Evolutionary conservation across 805 yeast genomes (phyloP), one percentile per base, ranked within the genome.

Genomic region (Pichia sporocuriosa): DNA sequence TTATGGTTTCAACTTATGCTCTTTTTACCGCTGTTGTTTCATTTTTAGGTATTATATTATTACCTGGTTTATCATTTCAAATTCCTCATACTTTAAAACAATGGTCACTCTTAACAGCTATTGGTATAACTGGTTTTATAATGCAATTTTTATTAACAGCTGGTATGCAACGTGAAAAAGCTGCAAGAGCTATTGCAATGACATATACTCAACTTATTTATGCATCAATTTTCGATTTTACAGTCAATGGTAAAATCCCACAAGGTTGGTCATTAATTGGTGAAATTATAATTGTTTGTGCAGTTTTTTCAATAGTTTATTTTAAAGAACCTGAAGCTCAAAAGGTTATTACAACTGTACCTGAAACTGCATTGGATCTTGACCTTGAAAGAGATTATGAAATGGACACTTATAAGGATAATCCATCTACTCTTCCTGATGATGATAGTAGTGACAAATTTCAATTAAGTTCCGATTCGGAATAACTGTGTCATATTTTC

Each of bases 141-240:
- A 83, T 82, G 80, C 96, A 89, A 59, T 80, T 79, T 53, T 64
- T 81, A 28, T 61, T 84, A 36, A 84, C 96, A 0, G 77, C 85
- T 8, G 96, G 96, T 1, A 73, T 88, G 38, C 95, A 86, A 58
- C 68, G 85, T 41, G 95, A 84, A 48, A 72, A 69, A 45, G 94
- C 96, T 0, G 78, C 87, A 4, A 71, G 84, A 43, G 85, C 88
- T 0, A 70, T 89, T 11, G 70, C 84, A 46, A 79, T 86, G 77
- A 65, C 74, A 2, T 89, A 89, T 57, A 71, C 88, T 2, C 85
- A 81, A 54, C 72, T 88, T 69, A 64, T 88, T 2, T 86, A 81
- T 63, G 90, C 96, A 0, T 64, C 86, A 15, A 44, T 83, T 25
- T 80, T 89, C 77, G 96, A 88, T 56, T 64, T 76, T 27, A 33